Evolutionary conservation across 345 rosid genomes (phyloP).

Genomic region (Arabidopsis thaliana): TAIR10.1 NC_003074.8:7721001-7721500

Average conservation of each 20-base stretch:
- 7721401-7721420: neutral
- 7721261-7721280: constrained; percentile 45
- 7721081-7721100: neutral
- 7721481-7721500: too few species aligned
- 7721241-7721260: neutral
- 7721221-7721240: neutral
- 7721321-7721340: constrained; percentile 46
- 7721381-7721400: neutral
- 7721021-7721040: constrained; percentile 48
- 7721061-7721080: neutral
- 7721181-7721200: neutral
- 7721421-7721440: neutral
- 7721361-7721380: constrained; percentile 30
- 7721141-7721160: neutral
- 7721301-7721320: constrained; percentile 61
- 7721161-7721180: neutral
- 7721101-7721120: neutral
- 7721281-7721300: constrained; percentile 44
- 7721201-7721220: too few species aligned
- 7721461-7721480: neutral
- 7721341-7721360: constrained; percentile 52
- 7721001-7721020: constrained; percentile 48
- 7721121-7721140: neutral
- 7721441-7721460: constrained; percentile 30
- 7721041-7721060: constrained; percentile 25